These are phyloP conservation scores for Kokia cookei DNA, from an alignment of 441 rosid species.

Conservation along the genomic window DNA sequence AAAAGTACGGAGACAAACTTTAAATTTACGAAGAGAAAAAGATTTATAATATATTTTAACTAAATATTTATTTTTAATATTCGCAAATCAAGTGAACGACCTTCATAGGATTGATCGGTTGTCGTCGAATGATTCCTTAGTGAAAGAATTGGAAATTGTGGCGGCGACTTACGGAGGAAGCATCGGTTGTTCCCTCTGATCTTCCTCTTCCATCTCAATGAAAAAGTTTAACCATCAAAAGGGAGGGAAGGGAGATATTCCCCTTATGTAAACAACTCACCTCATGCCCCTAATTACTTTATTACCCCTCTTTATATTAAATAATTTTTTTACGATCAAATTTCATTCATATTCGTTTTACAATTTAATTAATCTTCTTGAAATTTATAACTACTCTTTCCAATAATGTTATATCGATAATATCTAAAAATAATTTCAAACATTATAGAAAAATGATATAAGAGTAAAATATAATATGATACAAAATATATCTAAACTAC, in stretches of 20 bases:
- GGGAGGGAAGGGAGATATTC: conserved; percentile 6
- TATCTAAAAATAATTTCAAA: no score
- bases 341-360: no score
- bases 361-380: accelerated
- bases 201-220: conserved; percentile 34
- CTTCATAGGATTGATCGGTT: conserved; percentile 10
- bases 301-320: conserved; percentile 10
- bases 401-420: no score
- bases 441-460: no score
- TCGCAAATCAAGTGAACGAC: conserved; percentile 68
- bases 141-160: conserved; percentile 3
- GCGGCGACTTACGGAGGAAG: conserved; percentile 50
- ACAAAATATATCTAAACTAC: no score
- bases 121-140: conserved; percentile 12
- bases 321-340: no score
- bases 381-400: accelerated
- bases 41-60: no score
- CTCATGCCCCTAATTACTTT: conserved; percentile 13
- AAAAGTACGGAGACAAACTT: no score
- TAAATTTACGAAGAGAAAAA: no score
- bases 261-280: conserved; percentile 23
- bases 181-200: conserved; percentile 66
- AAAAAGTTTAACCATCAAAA: no score
- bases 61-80: conserved; percentile 31
- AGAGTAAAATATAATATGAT: no score